Percentiles rank a stretch among this genome's conserved stretches.
Evolutionary conservation across 2,329 filamentous ascomycete species (phyloP).

Genomic region (Fonsecaea nubica): DNA sequence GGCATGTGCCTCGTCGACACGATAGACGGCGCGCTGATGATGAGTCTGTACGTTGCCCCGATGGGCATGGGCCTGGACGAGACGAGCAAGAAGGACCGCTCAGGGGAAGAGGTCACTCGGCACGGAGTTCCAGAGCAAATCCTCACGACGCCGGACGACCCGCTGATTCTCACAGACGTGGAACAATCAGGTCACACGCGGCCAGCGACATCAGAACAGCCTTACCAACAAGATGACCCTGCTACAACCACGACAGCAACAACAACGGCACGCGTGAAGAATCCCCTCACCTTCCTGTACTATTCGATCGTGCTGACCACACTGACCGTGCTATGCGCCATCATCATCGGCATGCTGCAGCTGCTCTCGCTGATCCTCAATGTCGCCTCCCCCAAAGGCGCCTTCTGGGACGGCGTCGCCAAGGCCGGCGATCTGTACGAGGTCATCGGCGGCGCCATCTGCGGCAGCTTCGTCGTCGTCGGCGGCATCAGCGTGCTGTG

Average conservation of each 20-base stretch:
- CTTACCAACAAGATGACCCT: neutral
- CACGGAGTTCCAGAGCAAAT: slow-evolving; percentile 4
- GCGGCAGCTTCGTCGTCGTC: slow-evolving; percentile 79
- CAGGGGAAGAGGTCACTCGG: slow-evolving; percentile 2
- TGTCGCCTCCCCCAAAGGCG: slow-evolving; percentile 64
- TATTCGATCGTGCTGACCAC: slow-evolving; percentile 88
- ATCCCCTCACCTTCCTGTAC: slow-evolving; percentile 88
- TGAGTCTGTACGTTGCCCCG: slow-evolving; percentile 79
- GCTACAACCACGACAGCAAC: slow-evolving; percentile 28
- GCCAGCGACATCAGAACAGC: slow-evolving; percentile 15
- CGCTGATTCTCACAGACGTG: slow-evolving; percentile 20
- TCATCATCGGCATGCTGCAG: slow-evolving; percentile 86
- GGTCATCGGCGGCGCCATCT: slow-evolving; percentile 84
- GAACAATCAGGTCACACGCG: slow-evolving; percentile 7
- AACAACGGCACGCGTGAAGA: slow-evolving; percentile 67
- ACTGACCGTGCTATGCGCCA: slow-evolving; percentile 81
- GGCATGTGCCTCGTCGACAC: slow-evolving; percentile 97
- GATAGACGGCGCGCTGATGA: slow-evolving; percentile 91
- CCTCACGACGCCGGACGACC: slow-evolving; percentile 12
- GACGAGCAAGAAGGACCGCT: slow-evolving; percentile 3
- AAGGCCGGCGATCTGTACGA: slow-evolving; percentile 81
- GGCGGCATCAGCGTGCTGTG: slow-evolving; percentile 74
- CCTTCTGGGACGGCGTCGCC: slow-evolving; percentile 90
- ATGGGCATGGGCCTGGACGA: slow-evolving; percentile 43
- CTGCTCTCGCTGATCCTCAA: slow-evolving; percentile 79